Conservation (phyloP, 2,329 filamentous ascomycete species). For the Fusarium musae region DNA sequence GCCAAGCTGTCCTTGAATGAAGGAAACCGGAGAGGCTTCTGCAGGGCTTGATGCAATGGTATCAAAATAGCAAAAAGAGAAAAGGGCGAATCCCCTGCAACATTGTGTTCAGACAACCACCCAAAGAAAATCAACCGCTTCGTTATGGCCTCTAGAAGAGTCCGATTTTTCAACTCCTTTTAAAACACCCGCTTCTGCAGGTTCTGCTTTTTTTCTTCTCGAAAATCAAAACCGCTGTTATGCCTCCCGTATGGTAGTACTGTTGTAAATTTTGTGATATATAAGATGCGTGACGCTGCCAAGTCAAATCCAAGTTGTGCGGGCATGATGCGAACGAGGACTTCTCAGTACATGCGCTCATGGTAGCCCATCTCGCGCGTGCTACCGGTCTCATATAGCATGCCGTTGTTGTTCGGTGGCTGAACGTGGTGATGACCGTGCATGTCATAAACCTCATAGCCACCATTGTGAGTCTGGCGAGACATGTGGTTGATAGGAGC, state of each 20-base stretch:
- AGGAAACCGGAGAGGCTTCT: conserved; percentile 6
- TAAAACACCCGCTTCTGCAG: conserved; percentile 28
- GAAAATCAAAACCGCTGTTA: conserved; percentile 34
- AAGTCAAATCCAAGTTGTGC: conserved; percentile 11
- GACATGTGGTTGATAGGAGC: conserved; percentile 43
- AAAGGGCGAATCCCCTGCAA: conserved; percentile 31
- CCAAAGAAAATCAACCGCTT: conserved; percentile 32
- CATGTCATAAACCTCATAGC: conserved; percentile 60
- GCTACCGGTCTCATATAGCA: conserved; percentile 59
- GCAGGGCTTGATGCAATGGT: conserved; percentile 27
- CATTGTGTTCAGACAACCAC: conserved; percentile 41
- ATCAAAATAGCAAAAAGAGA: conserved; percentile 31
- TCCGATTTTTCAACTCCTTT: conserved; percentile 31
- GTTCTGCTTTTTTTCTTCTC: conserved; percentile 23
- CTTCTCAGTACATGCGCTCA: conserved; percentile 57
- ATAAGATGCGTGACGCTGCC: conserved; percentile 9
- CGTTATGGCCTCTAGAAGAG: conserved; percentile 13
- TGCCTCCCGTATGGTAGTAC: conserved; percentile 36
- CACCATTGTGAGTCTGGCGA: conserved; percentile 46
- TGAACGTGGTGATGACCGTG: conserved; percentile 49
- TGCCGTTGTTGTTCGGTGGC: conserved; percentile 40
- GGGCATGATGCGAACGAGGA: neutral
- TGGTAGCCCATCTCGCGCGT: conserved; percentile 54
- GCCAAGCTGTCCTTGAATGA: conserved; percentile 22
- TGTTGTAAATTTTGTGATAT: conserved; percentile 25